These are phyloP conservation scores for Mikania micrantha DNA, from an alignment of 129 eudicot genomes.

Conservation along the genomic window DNA sequence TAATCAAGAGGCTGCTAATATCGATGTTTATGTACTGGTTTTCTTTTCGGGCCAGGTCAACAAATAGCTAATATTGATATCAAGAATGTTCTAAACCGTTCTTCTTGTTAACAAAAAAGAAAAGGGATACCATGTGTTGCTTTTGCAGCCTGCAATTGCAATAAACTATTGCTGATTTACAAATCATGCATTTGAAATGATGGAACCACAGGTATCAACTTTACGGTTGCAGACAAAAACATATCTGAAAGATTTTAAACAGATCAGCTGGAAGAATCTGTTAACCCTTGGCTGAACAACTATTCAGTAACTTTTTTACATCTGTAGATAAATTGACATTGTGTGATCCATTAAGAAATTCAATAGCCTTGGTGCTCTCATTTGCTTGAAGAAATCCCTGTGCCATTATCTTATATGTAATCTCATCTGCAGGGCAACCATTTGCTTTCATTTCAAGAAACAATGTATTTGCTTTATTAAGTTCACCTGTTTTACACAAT, in stretches of 20 bases:
- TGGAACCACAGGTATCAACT: neutral
- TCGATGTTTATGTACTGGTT: neutral
- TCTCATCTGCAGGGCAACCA: slow-evolving; percentile 24
- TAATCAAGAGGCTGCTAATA: neutral
- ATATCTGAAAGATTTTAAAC: neutral
- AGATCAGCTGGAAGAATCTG: neutral
- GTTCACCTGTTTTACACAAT: slow-evolving; percentile 22
- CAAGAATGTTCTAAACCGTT: neutral
- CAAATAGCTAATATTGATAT: too few relatives aligned
- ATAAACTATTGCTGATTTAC: neutral
- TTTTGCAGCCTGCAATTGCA: neutral
- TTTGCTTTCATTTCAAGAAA: slow-evolving; percentile 16
- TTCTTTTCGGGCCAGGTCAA: neutral
- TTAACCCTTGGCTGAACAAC: neutral
- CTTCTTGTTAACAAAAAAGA: neutral
- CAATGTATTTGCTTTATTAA: slow-evolving; percentile 18
- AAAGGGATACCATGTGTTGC: neutral
- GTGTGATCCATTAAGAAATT: slow-evolving; percentile 11
- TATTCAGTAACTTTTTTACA: slow-evolving; percentile 8
- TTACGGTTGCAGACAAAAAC: neutral
- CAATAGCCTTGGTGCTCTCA: slow-evolving; percentile 15
- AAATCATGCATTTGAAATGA: neutral
- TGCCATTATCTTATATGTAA: slow-evolving; percentile 22
- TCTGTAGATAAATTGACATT: slow-evolving; percentile 9
- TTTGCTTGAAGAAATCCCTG: slow-evolving; percentile 27